A percentile compares a stretch with the other conserved stretches of the same genome.
phyloP scores from a whole-genome alignment of 129 eudicot species.

The Arctium minus region DNA sequence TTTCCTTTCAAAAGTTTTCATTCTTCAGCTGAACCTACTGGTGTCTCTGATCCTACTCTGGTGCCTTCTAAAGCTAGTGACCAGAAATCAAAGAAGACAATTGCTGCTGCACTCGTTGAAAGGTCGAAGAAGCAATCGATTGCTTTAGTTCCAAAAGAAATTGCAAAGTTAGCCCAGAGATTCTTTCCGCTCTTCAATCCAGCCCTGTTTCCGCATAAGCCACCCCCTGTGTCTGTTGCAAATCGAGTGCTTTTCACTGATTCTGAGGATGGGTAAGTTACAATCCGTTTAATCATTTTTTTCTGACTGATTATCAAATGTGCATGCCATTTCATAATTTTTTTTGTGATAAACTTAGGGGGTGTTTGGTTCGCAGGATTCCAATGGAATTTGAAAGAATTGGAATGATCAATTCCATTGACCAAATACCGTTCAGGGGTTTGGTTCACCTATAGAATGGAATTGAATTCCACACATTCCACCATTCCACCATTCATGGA shows the following conservation, averaged over 20 bases:
- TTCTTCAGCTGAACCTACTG: conserved; percentile 37
- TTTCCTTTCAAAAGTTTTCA: conserved; percentile 47
- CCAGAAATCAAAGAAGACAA: conserved; percentile 53
- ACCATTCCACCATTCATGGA: too few relatives aligned
- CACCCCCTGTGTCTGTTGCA: conserved; percentile 65
- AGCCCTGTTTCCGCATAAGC: conserved; percentile 87
- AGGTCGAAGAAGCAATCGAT: conserved; percentile 66
- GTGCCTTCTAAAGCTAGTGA: conserved; percentile 29
- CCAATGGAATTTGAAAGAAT: too few relatives aligned
- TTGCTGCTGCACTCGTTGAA: conserved; percentile 82
- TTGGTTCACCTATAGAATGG: too few relatives aligned
- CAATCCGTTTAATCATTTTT: conserved; percentile 4
- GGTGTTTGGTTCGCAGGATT: too few relatives aligned
- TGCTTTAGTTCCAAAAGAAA: conserved; percentile 77
- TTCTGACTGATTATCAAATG: not conserved
- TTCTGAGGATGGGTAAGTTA: conserved; percentile 90
- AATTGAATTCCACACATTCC: too few relatives aligned
- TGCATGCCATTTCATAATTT: not conserved
- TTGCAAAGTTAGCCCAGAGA: conserved; percentile 69
- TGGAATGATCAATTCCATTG: too few relatives aligned
- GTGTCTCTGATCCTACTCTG: conserved; percentile 18
- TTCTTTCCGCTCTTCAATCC: conserved; percentile 84
- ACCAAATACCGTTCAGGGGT: too few relatives aligned
- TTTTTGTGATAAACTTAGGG: not conserved
- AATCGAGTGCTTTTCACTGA: conserved; percentile 95